Evolutionary conservation across 1,139 yeast genomes (phyloP).

Genomic region (Taiozyma sp.): DNA sequence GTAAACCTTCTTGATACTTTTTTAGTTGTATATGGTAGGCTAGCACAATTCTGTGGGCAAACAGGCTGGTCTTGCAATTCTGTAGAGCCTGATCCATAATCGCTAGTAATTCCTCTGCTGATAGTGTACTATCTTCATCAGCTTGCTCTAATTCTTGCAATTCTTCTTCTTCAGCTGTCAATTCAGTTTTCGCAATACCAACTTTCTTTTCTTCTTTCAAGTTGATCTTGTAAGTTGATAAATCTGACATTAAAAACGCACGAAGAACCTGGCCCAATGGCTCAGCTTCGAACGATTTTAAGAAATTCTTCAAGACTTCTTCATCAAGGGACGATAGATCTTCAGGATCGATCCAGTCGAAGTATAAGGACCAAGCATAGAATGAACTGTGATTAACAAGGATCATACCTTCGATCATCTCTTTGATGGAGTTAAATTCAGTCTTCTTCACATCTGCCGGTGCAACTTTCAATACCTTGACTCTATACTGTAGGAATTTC

Average conservation of each 20-base stretch:
- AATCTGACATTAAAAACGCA: conserved; percentile 57
- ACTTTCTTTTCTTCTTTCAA: conserved; percentile 23
- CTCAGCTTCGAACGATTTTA: conserved; percentile 51
- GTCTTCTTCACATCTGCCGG: conserved; percentile 38
- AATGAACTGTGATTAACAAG: conserved; percentile 54
- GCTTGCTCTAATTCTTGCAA: conserved; percentile 18
- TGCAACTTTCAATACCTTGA: conserved; percentile 44
- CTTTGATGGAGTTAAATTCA: conserved; percentile 40
- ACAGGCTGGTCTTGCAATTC: conserved; percentile 38
- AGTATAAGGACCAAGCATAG: conserved; percentile 67
- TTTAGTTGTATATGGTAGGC: conserved; percentile 53
- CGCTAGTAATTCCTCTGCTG: conserved; percentile 23
- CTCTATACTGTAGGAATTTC: conserved; percentile 49
- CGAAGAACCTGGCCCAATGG: conserved; percentile 61
- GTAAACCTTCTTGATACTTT: conserved; percentile 61
- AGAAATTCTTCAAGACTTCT: conserved; percentile 41
- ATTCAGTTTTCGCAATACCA: conserved; percentile 12
- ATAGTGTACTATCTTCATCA: conserved; percentile 17
- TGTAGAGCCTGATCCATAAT: conserved; percentile 24
- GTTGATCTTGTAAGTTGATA: conserved; percentile 38
- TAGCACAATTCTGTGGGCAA: conserved; percentile 62
- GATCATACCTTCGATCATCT: conserved; percentile 69
- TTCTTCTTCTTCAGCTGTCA: conserved; percentile 19
- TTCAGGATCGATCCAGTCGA: conserved; percentile 69
- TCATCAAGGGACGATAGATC: conserved; percentile 46